Evolutionary conservation across 176 grass and related monocot species (phyloP), one percentile per base, ranked within the genome.

Genomic region (Aegilops umbellulata): DNA sequence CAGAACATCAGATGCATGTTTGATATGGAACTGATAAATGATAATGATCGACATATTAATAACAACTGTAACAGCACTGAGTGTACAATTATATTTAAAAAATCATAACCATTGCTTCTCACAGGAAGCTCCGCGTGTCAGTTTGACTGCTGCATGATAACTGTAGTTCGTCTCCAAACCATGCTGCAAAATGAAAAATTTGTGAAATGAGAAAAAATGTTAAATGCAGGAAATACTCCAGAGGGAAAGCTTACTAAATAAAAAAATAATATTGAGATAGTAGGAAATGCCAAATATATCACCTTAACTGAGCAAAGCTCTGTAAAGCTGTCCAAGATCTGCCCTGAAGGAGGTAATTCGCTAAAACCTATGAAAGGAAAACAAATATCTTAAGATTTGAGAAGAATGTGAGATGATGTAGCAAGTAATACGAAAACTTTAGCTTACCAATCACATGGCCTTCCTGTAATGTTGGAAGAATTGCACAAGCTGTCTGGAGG

Each of bases 281-380:
- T 44, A 78, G 17, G 39, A 72, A 74, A 60, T 34, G 66, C 68
- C 42, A 68, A 75, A 75, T 55, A 80, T 88, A 60, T 41, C 85
- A 97, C 95, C 93, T 95, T 95, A 72, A 92, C 36, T 47, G 83
- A 92, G 80, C 87, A 95, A 88, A 97, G 83, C 67, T 88, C 87
- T 86, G 75, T 82, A 65, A 95, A 83, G 38, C 86, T 91, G 81
- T 92, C 72, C 85, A 97, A 79, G 83, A 60, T 91, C 80, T 88
- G 82, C 7, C 77, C 89, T 78, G 81, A 79, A 55, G 89, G 93
- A 23, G 85, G 84, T 57, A 89, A 17, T 77, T 93, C 95, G 62
- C 89, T 93, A 86, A 90, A 85, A 80, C 95, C 95, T 97, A 63
- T 73, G 19, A 65, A 58, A 53, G 58, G 13, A 10, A 64, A 71